Conservation (phyloP, 768 basidiomycete genomes). For the Tremella fuciformis region DNA sequence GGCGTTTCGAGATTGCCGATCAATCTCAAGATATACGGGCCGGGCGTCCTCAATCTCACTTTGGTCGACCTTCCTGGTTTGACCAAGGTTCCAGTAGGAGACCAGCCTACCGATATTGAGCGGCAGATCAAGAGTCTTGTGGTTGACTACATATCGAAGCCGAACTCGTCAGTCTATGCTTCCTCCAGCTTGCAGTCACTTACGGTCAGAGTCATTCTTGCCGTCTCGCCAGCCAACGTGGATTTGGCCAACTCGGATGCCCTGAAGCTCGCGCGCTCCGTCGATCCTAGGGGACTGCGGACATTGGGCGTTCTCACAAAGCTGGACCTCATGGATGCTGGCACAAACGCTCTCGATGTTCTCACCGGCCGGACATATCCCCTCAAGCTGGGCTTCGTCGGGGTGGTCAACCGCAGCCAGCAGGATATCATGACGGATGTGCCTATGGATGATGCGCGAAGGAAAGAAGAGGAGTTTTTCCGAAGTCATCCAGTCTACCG, state of each 20-base stretch:
- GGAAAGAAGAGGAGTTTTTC: constrained; percentile 88
- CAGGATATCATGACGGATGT: constrained; percentile 91
- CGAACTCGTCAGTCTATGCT: constrained; percentile 71
- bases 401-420: constrained; percentile 95
- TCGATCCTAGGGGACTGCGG: constrained; percentile 92
- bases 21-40: constrained; percentile 90
- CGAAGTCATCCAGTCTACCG: constrained; percentile 81
- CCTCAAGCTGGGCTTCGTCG: constrained; percentile 95
- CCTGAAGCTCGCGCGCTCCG: constrained; percentile 88
- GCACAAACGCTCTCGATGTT: constrained; percentile 94
- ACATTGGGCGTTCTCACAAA: constrained; percentile 97
- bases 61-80: constrained; percentile 94
- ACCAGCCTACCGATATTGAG: constrained; percentile 97
- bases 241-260: constrained; percentile 98
- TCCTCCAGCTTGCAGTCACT: not conserved
- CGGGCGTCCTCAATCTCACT: constrained; percentile 90
- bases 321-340: constrained; percentile 98
- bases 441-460: constrained; percentile 76
- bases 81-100: constrained; percentile 70
- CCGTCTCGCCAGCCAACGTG: constrained; percentile 95
- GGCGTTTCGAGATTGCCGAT: constrained; percentile 95
- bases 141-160: constrained; percentile 93
- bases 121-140: constrained; percentile 91
- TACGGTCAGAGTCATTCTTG: constrained; percentile 75
- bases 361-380: constrained; percentile 96